phyloP scores from a whole-genome alignment of 1,139 yeast genomes.

The Sugiyamaella castrensis region DNA sequence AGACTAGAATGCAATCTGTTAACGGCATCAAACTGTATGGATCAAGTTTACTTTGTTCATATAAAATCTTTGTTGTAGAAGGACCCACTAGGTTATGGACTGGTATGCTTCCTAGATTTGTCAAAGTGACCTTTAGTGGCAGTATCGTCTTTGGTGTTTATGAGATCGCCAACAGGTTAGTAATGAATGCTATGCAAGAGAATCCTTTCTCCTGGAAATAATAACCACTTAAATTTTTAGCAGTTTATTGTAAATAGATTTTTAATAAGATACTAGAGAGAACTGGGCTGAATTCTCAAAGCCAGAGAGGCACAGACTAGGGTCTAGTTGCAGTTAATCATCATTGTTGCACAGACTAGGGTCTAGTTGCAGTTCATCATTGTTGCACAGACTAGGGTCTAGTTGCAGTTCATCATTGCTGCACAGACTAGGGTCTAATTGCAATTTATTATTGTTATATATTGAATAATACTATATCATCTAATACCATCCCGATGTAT shows the following conservation, averaged over 20 bases:
- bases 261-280: too few species aligned
- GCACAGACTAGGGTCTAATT: too few species aligned
- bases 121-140: constrained; percentile 77
- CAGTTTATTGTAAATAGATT: too few species aligned
- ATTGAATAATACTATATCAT: constrained; percentile 4
- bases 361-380: too few species aligned
- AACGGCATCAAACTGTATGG: constrained; percentile 58
- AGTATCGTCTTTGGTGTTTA: constrained; percentile 73
- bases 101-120: constrained; percentile 76
- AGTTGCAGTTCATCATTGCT: too few species aligned
- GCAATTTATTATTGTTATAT: too few species aligned
- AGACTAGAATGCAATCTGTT: constrained; percentile 83
- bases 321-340: too few species aligned
- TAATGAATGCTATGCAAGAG: constrained; percentile 47
- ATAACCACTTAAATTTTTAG: too few species aligned
- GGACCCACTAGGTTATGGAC: constrained; percentile 71
- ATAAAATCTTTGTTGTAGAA: constrained; percentile 58
- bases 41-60: constrained; percentile 67
- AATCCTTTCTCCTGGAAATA: constrained; percentile 42
- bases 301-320: too few species aligned
- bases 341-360: too few species aligned
- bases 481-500: constrained; percentile 59
- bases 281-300: too few species aligned
- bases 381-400: too few species aligned
- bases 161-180: constrained; percentile 28